Evolutionary conservation across 345 rosid genomes (phyloP), one percentile per base, ranked within the genome.

Genomic region (Toxicodendron radicans): DNA sequence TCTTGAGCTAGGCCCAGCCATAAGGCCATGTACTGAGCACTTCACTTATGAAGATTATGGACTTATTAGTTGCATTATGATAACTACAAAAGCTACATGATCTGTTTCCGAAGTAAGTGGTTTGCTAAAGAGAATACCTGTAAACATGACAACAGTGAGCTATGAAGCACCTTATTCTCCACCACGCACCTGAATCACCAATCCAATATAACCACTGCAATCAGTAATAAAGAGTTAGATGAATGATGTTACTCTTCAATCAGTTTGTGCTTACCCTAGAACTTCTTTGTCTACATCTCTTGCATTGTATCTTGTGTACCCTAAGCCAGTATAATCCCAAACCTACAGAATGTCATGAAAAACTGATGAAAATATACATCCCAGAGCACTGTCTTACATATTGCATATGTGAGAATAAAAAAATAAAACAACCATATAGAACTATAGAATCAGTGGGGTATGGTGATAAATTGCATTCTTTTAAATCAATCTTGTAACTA

Each of bases 241-340:
- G 12, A 56, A 62, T 21, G 49, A 54, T 2, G 58, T 46, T 67
- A 64, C 46, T 60, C 38, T 56, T 45, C 21, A 53, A 23, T 46
- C 38, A 38, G 56, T 10, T 67, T 64, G 68, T 61, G 67, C 90
- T 82, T 82, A 95, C 99, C 99, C 98, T 49, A 95, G 80, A 63
- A 79, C 73, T 68, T 90, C 92, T 83, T 88, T 90, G 80, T 87
- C 76, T 43, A 81, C 92, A 78, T 95, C 98, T 74, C 84, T 89
- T 60, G 99, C 94, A 84, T 80, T 78, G 76, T 92, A 95, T 81
- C 82, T 86, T 77, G 97, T 86, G 78, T 84, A 95, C 77, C 97
- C 97, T 68, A 90, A 79, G 81, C 99, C 98, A 54, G 99, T 91
- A 84, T 92, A 89, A 81, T 95, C 99, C 99, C 99, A 92, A 45